A percentile compares a stretch with the other conserved stretches of the same genome.
phyloP scores from a whole-genome alignment of 225 moss, liverwort and hornwort species.

The Physcomitrellopsis africana region DNA sequence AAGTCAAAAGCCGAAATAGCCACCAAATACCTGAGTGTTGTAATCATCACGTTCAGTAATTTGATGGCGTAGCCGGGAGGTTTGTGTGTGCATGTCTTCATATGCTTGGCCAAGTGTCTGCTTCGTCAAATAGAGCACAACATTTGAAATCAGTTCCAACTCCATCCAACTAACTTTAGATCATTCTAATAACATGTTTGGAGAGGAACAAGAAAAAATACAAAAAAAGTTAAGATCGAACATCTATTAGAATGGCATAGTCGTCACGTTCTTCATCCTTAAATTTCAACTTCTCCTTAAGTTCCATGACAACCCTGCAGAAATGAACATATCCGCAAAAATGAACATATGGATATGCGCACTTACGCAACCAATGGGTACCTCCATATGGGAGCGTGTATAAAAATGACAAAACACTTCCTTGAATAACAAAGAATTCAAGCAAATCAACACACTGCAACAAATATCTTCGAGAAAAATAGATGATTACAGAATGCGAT shows the following conservation, averaged over 20 bases:
- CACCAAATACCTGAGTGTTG: constrained; percentile 81
- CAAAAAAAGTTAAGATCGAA: constrained; percentile 32
- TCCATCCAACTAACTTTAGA: background rate
- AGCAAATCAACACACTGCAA: constrained; percentile 3
- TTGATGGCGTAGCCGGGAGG: constrained; percentile 85
- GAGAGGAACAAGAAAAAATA: constrained; percentile 8
- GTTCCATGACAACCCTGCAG: constrained; percentile 70
- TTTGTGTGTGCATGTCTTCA: constrained; percentile 99
- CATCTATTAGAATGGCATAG: constrained; percentile 95
- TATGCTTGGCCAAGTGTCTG: constrained; percentile 99
- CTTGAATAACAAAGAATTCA: constrained; percentile 2
- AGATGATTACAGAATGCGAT: too few relatives aligned
- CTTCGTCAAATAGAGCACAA: constrained; percentile 19
- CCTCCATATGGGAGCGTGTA: constrained; percentile 6
- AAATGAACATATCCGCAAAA: constrained; percentile 2
- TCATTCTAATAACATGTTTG: background rate
- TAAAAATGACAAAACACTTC: too few relatives aligned
- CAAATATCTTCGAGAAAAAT: background rate
- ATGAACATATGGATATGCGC: background rate
- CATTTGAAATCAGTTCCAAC: background rate
- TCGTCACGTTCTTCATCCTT: constrained; percentile 96
- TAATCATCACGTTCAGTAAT: constrained; percentile 97
- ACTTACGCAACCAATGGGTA: background rate
- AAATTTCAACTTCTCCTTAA: constrained; percentile 80
- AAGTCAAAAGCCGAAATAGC: constrained; percentile 12